Conservation (phyloP, 2,329 filamentous ascomycete genomes). For the Leptographium radiaticola region DNA sequence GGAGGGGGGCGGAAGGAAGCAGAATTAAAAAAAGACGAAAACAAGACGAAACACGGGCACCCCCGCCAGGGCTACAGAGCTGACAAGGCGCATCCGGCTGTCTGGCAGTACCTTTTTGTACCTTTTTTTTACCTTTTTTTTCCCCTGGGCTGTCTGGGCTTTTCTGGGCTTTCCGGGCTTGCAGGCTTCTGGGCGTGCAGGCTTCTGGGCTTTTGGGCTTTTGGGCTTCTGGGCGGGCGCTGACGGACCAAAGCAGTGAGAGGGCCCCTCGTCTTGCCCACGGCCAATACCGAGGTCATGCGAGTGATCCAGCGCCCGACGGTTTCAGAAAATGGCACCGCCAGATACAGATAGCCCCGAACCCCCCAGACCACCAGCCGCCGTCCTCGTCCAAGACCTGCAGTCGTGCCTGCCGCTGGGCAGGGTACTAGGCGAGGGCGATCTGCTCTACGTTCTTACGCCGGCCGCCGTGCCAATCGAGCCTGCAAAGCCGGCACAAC, state of each 20-base stretch:
- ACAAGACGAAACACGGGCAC: too few species aligned
- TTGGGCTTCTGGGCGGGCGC: too few species aligned
- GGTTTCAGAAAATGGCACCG: slow-evolving; percentile 8
- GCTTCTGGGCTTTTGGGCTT: too few species aligned
- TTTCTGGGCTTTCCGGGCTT: too few species aligned
- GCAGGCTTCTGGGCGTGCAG: too few species aligned
- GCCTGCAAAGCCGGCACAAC: slow-evolving; percentile 24
- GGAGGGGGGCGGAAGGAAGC: too few species aligned
- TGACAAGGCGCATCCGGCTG: too few species aligned
- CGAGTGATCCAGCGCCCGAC: slow-evolving; percentile 2
- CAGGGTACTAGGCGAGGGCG: slow-evolving; percentile 30
- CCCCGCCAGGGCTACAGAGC: too few species aligned
- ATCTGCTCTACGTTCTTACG: slow-evolving; percentile 49
- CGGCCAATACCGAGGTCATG: slow-evolving; percentile 5
- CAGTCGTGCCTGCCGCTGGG: slow-evolving; percentile 34
- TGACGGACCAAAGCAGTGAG: neutral
- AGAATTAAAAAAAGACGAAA: too few species aligned
- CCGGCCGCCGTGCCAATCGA: slow-evolving; percentile 37
- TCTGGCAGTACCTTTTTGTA: too few species aligned
- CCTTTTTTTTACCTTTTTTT: too few species aligned
- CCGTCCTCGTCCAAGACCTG: slow-evolving; percentile 25
- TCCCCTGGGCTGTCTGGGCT: too few species aligned
- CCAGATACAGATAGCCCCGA: slow-evolving; percentile 8
- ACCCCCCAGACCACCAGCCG: slow-evolving; percentile 10
- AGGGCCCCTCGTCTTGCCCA: neutral